Evolutionary conservation across 2,329 filamentous ascomycete genomes (phyloP).

Genomic region (Cladosporium sp.): DNA sequence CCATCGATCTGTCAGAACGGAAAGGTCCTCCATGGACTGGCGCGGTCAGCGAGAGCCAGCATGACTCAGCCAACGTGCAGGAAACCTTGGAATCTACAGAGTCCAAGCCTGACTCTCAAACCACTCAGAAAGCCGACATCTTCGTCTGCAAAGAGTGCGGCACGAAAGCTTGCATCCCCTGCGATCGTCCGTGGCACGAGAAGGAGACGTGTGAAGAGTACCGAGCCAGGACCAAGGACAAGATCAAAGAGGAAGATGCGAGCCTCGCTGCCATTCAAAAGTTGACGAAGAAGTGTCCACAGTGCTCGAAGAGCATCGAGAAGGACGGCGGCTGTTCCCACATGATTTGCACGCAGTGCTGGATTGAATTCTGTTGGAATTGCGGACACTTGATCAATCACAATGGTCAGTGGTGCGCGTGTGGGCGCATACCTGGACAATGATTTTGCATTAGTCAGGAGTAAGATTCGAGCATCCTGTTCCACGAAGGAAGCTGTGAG

Average conservation of each 20-base stretch:
- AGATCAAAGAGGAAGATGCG: conserved; percentile 27
- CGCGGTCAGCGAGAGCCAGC: neutral
- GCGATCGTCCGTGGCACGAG: conserved; percentile 29
- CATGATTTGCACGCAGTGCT: conserved; percentile 28
- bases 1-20: neutral
- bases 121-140: conserved; percentile 33
- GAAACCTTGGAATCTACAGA: neutral
- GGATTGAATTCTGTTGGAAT: conserved; percentile 28
- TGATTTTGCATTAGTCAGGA: neutral
- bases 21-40: neutral
- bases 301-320: conserved; percentile 26
- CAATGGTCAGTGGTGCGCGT: neutral
- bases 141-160: conserved; percentile 28
- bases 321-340: conserved; percentile 30
- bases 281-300: conserved; percentile 27
- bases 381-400: conserved; percentile 19
- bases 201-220: conserved; percentile 34
- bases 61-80: neutral
- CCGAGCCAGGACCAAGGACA: conserved; percentile 20
- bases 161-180: conserved; percentile 26
- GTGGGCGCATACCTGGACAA: neutral
- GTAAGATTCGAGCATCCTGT: neutral
- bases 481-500: neutral
- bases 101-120: neutral
- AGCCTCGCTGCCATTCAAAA: conserved; percentile 18